Base-by-base conservation (phyloP, 352 stramenopile genomes). In the Pythium scleroteichum region DNA sequence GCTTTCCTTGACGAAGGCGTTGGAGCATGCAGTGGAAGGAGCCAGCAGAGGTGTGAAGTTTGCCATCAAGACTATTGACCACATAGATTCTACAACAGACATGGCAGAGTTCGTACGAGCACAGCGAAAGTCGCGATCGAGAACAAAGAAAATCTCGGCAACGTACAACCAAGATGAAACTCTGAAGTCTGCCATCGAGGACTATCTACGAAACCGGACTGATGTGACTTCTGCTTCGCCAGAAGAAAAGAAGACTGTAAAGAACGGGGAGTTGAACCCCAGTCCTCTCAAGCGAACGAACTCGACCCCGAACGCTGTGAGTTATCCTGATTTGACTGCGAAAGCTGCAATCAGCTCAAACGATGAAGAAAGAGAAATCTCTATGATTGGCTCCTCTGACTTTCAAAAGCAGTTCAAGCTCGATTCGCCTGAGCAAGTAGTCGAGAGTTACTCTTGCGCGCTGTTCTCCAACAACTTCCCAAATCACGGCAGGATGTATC, bases 371-470 rank as follows among this genome's bases (percentile, higher is more conserved):
- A 14, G 57, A 1, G 73, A 89, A 47, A 47, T 61, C 6, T 75
- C 87, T 32, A 60, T 78, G 20, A 68, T 92, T 22, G 80, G 54
- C 1, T 71, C 78, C 60, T 85, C 84, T 1, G 82, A 92, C 53
- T 90, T 93, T 47, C 78, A 92, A 56, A 92, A 88, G 63, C 88
- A 89, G 44, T 92, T 95, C 53, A 86, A 92, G 68, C 53, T 92
- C 45, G 75, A 89, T 35, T 68, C 53, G 3, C 76, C 79, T 1
- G 86, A 95, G 39, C 82, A 93, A 72, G 79, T 95, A 6, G 80
- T 95, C 9, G 84, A 90, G 55, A 95, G 80, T 46, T 93, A 89
- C 66, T 92, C 84, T 13, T 93, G 86, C 47, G 86, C 86, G 9
- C 58, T 93, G 20, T 93, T 82, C 52, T 62, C 90, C 1, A 88